Conservation (phyloP, 1,284 basidiomycete species). For the Malassezia caprae region DNA sequence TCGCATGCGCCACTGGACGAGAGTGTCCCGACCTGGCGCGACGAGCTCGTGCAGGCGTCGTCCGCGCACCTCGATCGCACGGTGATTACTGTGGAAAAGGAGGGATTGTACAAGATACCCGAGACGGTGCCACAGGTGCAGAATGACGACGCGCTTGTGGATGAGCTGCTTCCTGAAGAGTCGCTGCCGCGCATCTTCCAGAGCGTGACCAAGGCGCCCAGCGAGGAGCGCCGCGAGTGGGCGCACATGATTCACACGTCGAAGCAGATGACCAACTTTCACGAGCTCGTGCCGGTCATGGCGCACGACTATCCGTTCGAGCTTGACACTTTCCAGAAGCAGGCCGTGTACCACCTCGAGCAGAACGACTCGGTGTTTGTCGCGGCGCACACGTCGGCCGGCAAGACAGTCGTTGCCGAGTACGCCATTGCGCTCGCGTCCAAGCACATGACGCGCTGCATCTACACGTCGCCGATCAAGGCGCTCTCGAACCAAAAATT, state of each 20-base stretch:
- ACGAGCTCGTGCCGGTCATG: conserved; percentile 78
- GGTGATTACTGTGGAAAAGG: conserved; percentile 12
- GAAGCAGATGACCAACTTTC: conserved; percentile 76
- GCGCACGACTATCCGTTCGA: conserved; percentile 72
- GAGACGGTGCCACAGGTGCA: conserved; percentile 5
- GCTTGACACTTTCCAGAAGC: conserved; percentile 85
- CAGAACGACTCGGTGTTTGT: conserved; percentile 97
- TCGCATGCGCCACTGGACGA: neutral
- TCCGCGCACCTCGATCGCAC: neutral
- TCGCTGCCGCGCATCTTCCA: conserved; percentile 25
- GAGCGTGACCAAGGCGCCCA: conserved; percentile 14
- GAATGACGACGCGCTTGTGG: conserved; percentile 32
- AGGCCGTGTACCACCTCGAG: conserved; percentile 94
- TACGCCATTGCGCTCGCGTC: conserved; percentile 93
- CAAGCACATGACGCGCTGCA: conserved; percentile 97
- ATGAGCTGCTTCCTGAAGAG: conserved; percentile 41
- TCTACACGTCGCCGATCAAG: conserved; percentile 98
- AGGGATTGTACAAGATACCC: conserved; percentile 10
- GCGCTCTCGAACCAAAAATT: conserved; percentile 98
- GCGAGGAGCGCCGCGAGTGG: conserved; percentile 72
- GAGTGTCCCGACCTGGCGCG: conserved; percentile 2
- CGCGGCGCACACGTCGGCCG: conserved; percentile 97
- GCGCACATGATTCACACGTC: conserved; percentile 93
- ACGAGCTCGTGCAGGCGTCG: neutral
- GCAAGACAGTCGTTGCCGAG: conserved; percentile 97